Base-by-base conservation (phyloP, 768 basidiomycete species). In the Trametopsis cervina region DNA sequence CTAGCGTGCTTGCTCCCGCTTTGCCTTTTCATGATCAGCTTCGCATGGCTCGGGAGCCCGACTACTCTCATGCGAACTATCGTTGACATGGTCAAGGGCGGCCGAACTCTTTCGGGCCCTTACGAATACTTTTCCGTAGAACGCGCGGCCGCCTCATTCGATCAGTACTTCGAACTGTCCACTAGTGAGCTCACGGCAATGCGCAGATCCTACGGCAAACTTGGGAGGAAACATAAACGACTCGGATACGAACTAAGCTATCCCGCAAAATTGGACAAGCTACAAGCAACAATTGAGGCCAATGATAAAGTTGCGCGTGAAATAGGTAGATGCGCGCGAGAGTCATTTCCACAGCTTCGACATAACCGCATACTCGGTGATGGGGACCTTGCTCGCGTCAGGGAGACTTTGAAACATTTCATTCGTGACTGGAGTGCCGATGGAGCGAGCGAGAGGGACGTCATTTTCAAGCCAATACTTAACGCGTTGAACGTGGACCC, bases 351-450 rank as follows among this genome's bases (percentile, higher is more conserved):
- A 4, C 42, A 44, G 49, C 24, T 27, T 27, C 23, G 64, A 29
- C 45, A 57, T 40, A 36, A 56, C 10, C 37, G 47, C 20, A 40
- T 53, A 18, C 47, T 22, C 25, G 35, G 40, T n/a, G 50, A 15
- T 33, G 35, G 27, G 1, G 51, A 53, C 27, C 36, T 53, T 18
- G 42, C 23, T 15, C 69, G 77, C 12, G 76, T 77, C 4, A 64
- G 76, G 10, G 81, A 85, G 60, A 61, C 78, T 1, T 57, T 87
- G 51, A 83, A 82, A 62, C 84, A 85, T 58, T 81, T 82, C 50
- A 70, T 85, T 20, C 70, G 83, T 4, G 83, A 87, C 57, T 85
- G 83, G 84, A 82, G 80, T 55, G 59, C 60, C 4, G 79, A 81
- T 50, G 83, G 83, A 1, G 56, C 59, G 1, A 35, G 29, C 4